Evolutionary conservation across 495 filamentous ascomycete genomes (phyloP).

Genomic region (Penicillium diatomitis): DNA sequence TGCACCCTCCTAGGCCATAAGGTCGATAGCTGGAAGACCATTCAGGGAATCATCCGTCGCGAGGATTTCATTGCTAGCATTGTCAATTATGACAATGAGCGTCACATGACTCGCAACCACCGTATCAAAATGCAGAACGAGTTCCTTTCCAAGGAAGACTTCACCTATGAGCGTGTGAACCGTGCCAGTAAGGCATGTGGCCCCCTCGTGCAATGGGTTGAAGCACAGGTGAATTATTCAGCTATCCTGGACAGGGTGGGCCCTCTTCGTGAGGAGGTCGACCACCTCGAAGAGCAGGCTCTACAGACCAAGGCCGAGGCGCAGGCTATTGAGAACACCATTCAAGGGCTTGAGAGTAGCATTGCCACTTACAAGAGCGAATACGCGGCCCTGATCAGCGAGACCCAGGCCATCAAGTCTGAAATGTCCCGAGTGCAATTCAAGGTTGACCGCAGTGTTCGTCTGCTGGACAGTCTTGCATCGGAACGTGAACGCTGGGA

Average conservation of each 20-base stretch:
- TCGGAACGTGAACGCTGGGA: slow-evolving; percentile 93
- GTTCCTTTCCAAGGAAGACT: slow-evolving; percentile 84
- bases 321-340: slow-evolving; percentile 80
- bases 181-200: slow-evolving; percentile 94
- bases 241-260: slow-evolving; percentile 94
- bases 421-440: slow-evolving; percentile 95
- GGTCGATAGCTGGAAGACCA: slow-evolving; percentile 79
- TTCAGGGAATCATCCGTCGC: slow-evolving; percentile 74
- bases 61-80: slow-evolving; percentile 99
- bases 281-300: slow-evolving; percentile 75
- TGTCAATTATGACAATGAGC: slow-evolving; percentile 93
- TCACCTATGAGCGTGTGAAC: slow-evolving; percentile 91
- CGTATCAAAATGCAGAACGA: slow-evolving; percentile 86
- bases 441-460: slow-evolving; percentile 94
- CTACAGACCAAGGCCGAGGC: slow-evolving; percentile 91
- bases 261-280: slow-evolving; percentile 84
- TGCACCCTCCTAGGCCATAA: slow-evolving; percentile 91
- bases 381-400: slow-evolving; percentile 90
- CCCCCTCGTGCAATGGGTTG: slow-evolving; percentile 93
- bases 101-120: slow-evolving; percentile 78
- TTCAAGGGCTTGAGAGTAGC: slow-evolving; percentile 73
- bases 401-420: slow-evolving; percentile 93
- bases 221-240: slow-evolving; percentile 94
- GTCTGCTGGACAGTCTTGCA: slow-evolving; percentile 85
- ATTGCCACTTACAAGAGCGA: slow-evolving; percentile 96